A percentile compares a stretch with the other conserved stretches of the same genome.
Conservation (phyloP, 164 flowering plant species). For the Berberis thunbergii region DNA sequence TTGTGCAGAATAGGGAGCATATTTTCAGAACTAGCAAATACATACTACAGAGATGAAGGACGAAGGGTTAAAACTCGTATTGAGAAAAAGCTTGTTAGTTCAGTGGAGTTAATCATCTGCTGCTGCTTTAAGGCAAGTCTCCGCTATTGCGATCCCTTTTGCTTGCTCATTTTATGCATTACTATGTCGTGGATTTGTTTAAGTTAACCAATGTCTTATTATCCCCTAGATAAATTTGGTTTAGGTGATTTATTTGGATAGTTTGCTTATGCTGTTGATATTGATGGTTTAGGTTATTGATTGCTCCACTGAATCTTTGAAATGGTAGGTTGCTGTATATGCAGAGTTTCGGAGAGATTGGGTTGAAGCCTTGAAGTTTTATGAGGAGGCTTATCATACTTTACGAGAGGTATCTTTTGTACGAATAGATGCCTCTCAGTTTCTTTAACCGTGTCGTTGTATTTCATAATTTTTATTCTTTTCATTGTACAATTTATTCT, state of each 20-base stretch:
- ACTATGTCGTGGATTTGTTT: no score
- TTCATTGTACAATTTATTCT: neutral
- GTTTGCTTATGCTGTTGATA: neutral
- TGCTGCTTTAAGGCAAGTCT: conserved; percentile 74
- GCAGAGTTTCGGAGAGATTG: conserved; percentile 97
- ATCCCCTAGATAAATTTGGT: no score
- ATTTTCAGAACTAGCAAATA: conserved; percentile 63
- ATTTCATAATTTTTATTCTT: neutral
- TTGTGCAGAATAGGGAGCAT: conserved; percentile 51
- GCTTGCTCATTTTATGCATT: no score
- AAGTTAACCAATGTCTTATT: no score
- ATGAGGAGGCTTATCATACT: conserved; percentile 82
- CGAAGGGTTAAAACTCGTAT: conserved; percentile 59
- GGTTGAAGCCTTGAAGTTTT: conserved; percentile 82
- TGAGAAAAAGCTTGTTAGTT: conserved; percentile 57
- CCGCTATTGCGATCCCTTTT: neutral
- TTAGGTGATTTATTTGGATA: neutral
- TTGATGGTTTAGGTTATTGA: neutral
- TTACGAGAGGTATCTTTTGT: conserved; percentile 62
- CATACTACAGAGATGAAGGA: conserved; percentile 86
- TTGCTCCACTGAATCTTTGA: conserved; percentile 9
- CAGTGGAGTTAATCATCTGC: conserved; percentile 59
- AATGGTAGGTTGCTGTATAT: conserved; percentile 81
- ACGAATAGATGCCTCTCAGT: no score
- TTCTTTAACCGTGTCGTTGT: no score